Base-by-base conservation (phyloP, 148 eudicot species). In the Fagopyrum homotropicum region DNA sequence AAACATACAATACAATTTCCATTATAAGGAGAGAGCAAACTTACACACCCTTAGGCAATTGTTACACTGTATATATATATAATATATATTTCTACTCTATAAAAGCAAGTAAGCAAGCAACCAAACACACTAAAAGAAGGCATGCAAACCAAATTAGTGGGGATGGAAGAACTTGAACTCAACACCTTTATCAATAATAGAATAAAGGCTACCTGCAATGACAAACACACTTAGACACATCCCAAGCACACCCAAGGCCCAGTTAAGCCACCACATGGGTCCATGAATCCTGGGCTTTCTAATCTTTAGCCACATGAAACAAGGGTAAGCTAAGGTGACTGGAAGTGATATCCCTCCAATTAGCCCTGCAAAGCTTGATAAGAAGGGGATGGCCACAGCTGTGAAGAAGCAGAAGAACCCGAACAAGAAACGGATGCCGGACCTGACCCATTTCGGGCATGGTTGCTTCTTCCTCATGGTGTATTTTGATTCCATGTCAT, bases 301-400 rank as follows among this genome's bases (percentile, higher is more conserved):
- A 9, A 93, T 60, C 77, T 82, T 89, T 0, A 84, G 51, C 98
- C 98, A 93, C 89, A 90, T 93, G 59, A 90, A 90, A 71, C 96
- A 93, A 15, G 98, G 98, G 77, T 90, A 89, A 6, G 93, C 98
- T 59, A 93, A 76, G 8, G 98, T 93, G 54, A 90, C 85, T 0
- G 98, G 98, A 50, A 90, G 61, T 0, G 88, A 81, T 1, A 90
- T 77, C 6, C 96, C 98, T 43, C 98, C 96, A 0, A 93, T 73
- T 0, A 93, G 69, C 3, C 98, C 98, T 1, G 96, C 90, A 10
- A 93, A 72, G 77, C 93, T 89, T 8, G 90, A 83, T 45, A 87
- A 63, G 76, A 93, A 93, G 0, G 98, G 98, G 17, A 93, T 79
- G 9, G 98, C 98, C 69, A 93, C 96, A 0, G 92, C 98, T 0